A percentile compares a stretch with the other conserved stretches of the same genome.
These are phyloP conservation scores for Flaveria robusta DNA, from an alignment of 129 eudicot genomes.

Conservation along the genomic window DNA sequence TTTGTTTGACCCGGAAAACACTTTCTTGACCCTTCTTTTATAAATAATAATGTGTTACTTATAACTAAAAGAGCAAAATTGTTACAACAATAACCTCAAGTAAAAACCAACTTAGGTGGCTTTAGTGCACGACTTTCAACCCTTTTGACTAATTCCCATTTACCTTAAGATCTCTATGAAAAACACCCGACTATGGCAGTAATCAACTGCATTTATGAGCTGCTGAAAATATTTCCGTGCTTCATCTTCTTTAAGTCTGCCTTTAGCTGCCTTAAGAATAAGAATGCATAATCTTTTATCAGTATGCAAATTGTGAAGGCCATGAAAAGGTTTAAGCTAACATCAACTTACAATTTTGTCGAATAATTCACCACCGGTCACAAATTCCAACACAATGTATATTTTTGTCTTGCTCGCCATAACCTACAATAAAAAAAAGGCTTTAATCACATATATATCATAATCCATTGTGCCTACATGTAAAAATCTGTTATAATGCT, in stretches of 20 bases:
- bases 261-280: conserved; percentile 60
- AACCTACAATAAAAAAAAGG: conserved; percentile 45
- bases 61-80: neutral
- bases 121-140: neutral
- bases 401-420: conserved; percentile 87
- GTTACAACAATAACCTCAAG: neutral
- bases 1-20: neutral
- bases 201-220: conserved; percentile 79
- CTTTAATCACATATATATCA: neutral
- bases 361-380: conserved; percentile 77
- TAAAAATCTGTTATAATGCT: neutral
- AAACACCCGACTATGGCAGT: conserved; percentile 88
- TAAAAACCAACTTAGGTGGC: neutral
- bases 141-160: neutral
- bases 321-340: neutral
- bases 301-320: neutral
- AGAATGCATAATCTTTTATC: neutral
- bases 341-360: conserved; percentile 59
- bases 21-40: no score
- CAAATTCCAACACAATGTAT: conserved; percentile 81
- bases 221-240: conserved; percentile 90
- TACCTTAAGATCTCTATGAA: conserved; percentile 87
- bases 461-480: neutral
- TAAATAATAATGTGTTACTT: neutral
- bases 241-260: conserved; percentile 83